phyloP scores from a whole-genome alignment of 169 alveolate genomes.

The Plasmodium gaboni region DNA sequence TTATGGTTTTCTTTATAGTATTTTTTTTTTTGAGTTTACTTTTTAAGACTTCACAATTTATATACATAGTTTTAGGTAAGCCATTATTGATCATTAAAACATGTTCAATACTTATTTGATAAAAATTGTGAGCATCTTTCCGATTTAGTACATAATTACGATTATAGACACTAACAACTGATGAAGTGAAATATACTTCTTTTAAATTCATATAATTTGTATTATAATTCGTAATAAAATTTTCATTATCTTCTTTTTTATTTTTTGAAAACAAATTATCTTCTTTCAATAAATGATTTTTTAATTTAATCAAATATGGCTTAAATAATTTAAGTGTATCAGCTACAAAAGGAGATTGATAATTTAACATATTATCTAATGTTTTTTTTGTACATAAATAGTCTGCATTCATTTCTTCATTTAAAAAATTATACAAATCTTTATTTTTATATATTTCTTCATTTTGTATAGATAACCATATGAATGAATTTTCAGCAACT shows the following conservation, averaged over 20 bases:
- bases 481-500: conserved; percentile 69
- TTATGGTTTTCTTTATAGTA: conserved; percentile 10
- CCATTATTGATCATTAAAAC: conserved; percentile 73
- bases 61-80: conserved; percentile 49
- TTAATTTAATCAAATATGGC: conserved; percentile 43
- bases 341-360: conserved; percentile 63
- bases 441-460: conserved; percentile 44
- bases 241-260: conserved; percentile 21
- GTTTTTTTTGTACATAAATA: conserved; percentile 58
- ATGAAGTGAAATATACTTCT: conserved; percentile 54
- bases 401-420: conserved; percentile 55
- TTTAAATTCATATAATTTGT: conserved; percentile 61
- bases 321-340: conserved; percentile 37
- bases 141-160: conserved; percentile 58
- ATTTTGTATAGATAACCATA: conserved; percentile 66
- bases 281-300: conserved; percentile 47
- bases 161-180: conserved; percentile 62
- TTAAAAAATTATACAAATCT: conserved; percentile 51
- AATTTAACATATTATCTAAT: conserved; percentile 60
- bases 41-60: conserved; percentile 29
- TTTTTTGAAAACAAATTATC: conserved; percentile 20
- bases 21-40: conserved; percentile 15
- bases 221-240: conserved; percentile 34
- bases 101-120: conserved; percentile 63
- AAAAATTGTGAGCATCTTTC: conserved; percentile 74